Base-by-base conservation (phyloP, 1,139 yeast genomes). In the Debaryomyces coudertii region DNA sequence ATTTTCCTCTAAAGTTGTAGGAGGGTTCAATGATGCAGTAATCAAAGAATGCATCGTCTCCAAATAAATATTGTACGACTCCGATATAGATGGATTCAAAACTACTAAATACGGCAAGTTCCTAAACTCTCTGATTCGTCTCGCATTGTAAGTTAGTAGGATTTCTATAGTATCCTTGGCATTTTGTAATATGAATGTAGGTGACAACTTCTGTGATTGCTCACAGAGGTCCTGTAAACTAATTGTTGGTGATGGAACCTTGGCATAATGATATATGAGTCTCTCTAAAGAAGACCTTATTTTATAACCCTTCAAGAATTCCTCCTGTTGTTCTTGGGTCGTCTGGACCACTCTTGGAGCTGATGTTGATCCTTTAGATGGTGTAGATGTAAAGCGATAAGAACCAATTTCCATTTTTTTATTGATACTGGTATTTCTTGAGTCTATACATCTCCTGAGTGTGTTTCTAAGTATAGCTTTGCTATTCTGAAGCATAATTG, bases 11-110 rank as follows among this genome's bases (percentile, higher is more conserved):
- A 77, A 51, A 1, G 83, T 77, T 7, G 71, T 67, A 9, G 79
- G 73, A 9, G 65, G 67, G 43, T 62, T 64, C 36, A 64, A 54
- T 15, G 68, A 68, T 2, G 73, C 73, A 12, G 78, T 71, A 42
- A 85, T 65, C 52, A 90, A 66, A 4, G 83, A 75, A 36, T 85
- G 77, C 71, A 90, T 78, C 5, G 96, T 85, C 49, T 80, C 75
- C 53, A 88, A 69, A 65, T 92, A 92, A 40, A 85, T 68, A 55
- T 82, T 76, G 69, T 90, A 89, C 16, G 88, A 85, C 55, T 82
- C 83, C n/a, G 95, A 86, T 45, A 92, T 85, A 56, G 89, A 81
- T n/a, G 97, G 97, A 60, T 92, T 92, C 50, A 92, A 68, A 40
- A 90, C 87, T 42, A 86, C 90, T 54, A 92, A 77, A 61, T 90